phyloP scores from a whole-genome alignment of 352 stramenopile genomes.

The Phytopythium montanum region DNA sequence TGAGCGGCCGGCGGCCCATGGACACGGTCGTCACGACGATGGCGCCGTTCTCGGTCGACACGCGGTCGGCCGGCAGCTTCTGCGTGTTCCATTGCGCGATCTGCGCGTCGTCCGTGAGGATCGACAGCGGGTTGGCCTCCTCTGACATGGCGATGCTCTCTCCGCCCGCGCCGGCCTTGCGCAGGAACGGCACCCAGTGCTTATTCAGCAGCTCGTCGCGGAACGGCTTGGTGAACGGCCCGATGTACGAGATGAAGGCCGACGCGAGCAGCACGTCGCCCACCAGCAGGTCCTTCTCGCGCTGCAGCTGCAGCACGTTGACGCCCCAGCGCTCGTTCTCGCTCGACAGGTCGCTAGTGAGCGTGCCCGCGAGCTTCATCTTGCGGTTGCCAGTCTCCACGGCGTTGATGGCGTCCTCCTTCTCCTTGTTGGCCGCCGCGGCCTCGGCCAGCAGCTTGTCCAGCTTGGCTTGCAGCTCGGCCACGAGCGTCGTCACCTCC shows the following conservation, averaged over 20 bases:
- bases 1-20: constrained; percentile 88
- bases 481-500: constrained; percentile 89
- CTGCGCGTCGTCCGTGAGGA: constrained; percentile 90
- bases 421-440: constrained; percentile 89
- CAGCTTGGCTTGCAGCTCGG: constrained; percentile 91
- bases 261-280: constrained; percentile 93
- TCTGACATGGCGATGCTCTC: constrained; percentile 91
- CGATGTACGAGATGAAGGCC: constrained; percentile 95
- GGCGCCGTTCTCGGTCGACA: constrained; percentile 93
- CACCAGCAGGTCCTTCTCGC: constrained; percentile 90
- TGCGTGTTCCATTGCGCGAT: constrained; percentile 95
- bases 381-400: constrained; percentile 92
- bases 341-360: constrained; percentile 93
- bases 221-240: constrained; percentile 94
- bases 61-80: constrained; percentile 88
- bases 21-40: constrained; percentile 91
- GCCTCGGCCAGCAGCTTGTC: constrained; percentile 91
- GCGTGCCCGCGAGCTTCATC: constrained; percentile 93
- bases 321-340: constrained; percentile 96
- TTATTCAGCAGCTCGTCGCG: constrained; percentile 93
- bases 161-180: constrained; percentile 72
- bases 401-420: constrained; percentile 91
- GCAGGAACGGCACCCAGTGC: constrained; percentile 90
- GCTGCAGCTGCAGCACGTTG: constrained; percentile 91
- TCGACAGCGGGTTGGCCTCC: constrained; percentile 85